Base-by-base conservation (phyloP, 116 monocot species). In the Dioscorea cayenensis region DNA sequence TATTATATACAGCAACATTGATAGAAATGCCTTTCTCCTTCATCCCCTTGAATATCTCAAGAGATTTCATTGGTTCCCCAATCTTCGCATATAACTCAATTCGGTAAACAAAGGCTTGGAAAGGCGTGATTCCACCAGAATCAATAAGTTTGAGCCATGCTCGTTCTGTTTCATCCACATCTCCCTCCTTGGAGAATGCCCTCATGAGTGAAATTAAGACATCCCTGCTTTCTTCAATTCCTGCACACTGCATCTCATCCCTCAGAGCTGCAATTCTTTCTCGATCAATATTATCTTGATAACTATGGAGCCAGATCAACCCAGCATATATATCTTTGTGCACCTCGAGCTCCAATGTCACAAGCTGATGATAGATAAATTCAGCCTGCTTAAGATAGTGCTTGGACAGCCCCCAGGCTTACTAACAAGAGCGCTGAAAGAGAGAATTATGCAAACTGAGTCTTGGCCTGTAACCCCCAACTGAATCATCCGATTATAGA, bases 301-400 rank as follows among this genome's bases (percentile, higher is more conserved):
- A 84, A 66, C 97, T 97, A 59, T 97, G 97, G 20, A 97, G 77
- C 93, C 93, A 86, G 16, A 97, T 88, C 60, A 97, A 66, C n/a
- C 97, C 90, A 9, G 75, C 81, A 73, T 88, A 93, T 8, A 97
- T 65, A 51, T 93, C 97, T 70, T 81, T 90, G 50, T 81, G 74
- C 22, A 92, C 72, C 73, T 86, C 82, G 7, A 90, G 71, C 43
- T 80, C 78, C 27, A 59, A 73, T 19, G 87, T 88, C 11, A 79
- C 70, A 16, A 97, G 51, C 73, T 97, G 92, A 49, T 84, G 83
- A 73, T 83, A 97, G 50, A 97, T 82, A 71, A 84, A 88, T 63
- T 97, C 97, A n/a, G 88, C 97, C 75, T 97, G 92, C 48, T 78
- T 84, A 27, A 97, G 74, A 60, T 84, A 76, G 51, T 76, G 75